Conservation (phyloP, 1,284 basidiomycete species). For the Phylloporus sp. region DNA sequence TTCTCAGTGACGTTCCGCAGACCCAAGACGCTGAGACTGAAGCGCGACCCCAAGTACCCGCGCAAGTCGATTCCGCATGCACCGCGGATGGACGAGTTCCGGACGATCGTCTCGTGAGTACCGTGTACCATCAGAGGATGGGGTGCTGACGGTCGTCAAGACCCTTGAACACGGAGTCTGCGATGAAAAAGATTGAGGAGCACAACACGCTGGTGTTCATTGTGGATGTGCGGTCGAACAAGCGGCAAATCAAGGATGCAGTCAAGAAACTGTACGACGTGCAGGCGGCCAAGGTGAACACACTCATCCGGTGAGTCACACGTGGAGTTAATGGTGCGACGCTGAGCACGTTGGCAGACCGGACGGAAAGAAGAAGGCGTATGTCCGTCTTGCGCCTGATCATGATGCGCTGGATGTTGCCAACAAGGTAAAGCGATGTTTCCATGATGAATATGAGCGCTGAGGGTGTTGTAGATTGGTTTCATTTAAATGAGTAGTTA, state of each 20-base stretch:
- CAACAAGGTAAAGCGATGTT: constrained; percentile 80
- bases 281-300: constrained; percentile 96
- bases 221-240: constrained; percentile 94
- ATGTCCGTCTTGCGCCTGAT: constrained; percentile 93
- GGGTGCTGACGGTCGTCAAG: constrained; percentile 45
- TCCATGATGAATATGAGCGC: neutral
- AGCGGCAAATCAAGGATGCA: constrained; percentile 98
- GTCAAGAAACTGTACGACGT: constrained; percentile 99
- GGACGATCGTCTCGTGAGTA: constrained; percentile 87
- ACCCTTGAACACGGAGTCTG: constrained; percentile 84
- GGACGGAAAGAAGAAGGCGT: constrained; percentile 99
- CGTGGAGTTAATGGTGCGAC: neutral
- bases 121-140: neutral
- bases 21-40: constrained; percentile 91
- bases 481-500: constrained; percentile 66
- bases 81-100: constrained; percentile 97
- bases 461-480: constrained; percentile 65
- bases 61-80: constrained; percentile 94
- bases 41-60: constrained; percentile 88
- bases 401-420: constrained; percentile 98
- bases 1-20: constrained; percentile 94
- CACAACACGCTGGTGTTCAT: constrained; percentile 99
- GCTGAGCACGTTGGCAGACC: constrained; percentile 64
- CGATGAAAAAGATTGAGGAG: constrained; percentile 99
- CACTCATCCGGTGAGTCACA: constrained; percentile 86